Conservation (phyloP, 352 stramenopile species). For the Phytophthora rubi region DNA sequence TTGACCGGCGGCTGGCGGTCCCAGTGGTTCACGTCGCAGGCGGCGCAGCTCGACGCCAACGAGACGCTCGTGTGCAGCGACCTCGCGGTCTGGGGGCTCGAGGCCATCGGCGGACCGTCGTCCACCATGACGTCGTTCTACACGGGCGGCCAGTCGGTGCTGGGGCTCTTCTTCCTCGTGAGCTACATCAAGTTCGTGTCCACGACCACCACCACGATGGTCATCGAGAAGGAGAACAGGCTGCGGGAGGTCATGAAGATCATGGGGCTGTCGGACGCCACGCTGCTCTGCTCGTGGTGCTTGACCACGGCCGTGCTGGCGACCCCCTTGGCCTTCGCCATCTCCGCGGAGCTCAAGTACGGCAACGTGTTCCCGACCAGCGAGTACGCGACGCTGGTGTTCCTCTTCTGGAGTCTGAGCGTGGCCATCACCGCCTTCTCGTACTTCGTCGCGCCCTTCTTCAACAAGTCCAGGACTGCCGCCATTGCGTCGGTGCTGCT, state of each 20-base stretch:
- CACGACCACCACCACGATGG: constrained; percentile 70
- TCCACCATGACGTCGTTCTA: constrained; percentile 69
- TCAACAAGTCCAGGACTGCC: constrained; percentile 71
- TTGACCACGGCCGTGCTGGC: constrained; percentile 55
- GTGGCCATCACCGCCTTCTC: constrained; percentile 68
- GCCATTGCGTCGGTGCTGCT: constrained; percentile 68
- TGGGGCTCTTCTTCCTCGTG: constrained; percentile 66
- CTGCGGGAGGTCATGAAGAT: constrained; percentile 87
- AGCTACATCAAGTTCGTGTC: constrained; percentile 78
- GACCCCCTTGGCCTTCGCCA: constrained; percentile 54
- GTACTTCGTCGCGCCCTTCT: constrained; percentile 73
- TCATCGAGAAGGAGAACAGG: constrained; percentile 83
- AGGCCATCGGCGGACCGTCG: constrained; percentile 43
- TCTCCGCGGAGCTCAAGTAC: constrained; percentile 65
- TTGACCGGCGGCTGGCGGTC: constrained; percentile 46
- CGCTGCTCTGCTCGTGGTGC: constrained; percentile 71
- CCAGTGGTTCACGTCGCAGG: constrained; percentile 39
- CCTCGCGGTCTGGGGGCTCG: constrained; percentile 29
- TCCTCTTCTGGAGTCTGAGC: constrained; percentile 70
- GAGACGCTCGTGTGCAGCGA: constrained; percentile 49
- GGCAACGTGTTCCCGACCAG: constrained; percentile 70
- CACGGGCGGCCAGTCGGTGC: constrained; percentile 58
- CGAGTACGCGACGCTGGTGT: constrained; percentile 64
- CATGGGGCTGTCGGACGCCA: constrained; percentile 74
- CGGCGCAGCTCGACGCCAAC: constrained; percentile 15